Evolutionary conservation across 148 eudicot species (phyloP), one percentile per base, ranked within the genome.

Genomic region (Cornus florida): DNA sequence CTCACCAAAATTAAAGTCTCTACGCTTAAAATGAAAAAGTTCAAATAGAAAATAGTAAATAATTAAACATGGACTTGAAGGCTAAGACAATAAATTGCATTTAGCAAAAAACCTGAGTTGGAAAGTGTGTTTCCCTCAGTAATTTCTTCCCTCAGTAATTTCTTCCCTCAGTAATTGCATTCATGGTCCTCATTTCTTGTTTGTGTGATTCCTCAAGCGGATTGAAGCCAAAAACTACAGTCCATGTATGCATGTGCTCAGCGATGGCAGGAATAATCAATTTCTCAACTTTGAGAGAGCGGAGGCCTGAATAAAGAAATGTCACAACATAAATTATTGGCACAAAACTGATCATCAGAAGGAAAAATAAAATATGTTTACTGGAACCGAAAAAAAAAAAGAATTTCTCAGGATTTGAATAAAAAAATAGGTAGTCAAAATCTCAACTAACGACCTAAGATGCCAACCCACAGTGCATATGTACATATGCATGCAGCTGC

Each of bases 241-340:
- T 92, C 99, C 99, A 96, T 56, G 98, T 96, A 82, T 91, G 88
- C 94, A 90, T 88, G 88, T 92, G 89, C 86, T 96, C 98, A 43
- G 98, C 90, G 60, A 96, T 91, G 73, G 99, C 97, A 77, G 99
- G 99, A 80, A 96, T 92, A 72, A 91, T 85, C 89, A 96, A 78
- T 78, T 89, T 94, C 83, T 91, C 89, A 75, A 96, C 90, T 78
- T 89, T 88, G 20, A 96, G 88, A 74, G 90, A 87, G 74, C 83
- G 39, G 56, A 96, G 90, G 86, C 92, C 99, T 96, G 91, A 76
- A 67, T 80, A 67, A 13, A 76, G 56, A 50, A 50, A 56, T 19
- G 32, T 12, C 8, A 33, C 75, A 60, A 12, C 33, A 72, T 60
- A 60, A 43, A 39, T 23, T 66, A 31, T 17, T 20, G 35, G 70